phyloP scores from a whole-genome alignment of 2,329 filamentous ascomycete species.

The Diplodia scrobiculata region DNA sequence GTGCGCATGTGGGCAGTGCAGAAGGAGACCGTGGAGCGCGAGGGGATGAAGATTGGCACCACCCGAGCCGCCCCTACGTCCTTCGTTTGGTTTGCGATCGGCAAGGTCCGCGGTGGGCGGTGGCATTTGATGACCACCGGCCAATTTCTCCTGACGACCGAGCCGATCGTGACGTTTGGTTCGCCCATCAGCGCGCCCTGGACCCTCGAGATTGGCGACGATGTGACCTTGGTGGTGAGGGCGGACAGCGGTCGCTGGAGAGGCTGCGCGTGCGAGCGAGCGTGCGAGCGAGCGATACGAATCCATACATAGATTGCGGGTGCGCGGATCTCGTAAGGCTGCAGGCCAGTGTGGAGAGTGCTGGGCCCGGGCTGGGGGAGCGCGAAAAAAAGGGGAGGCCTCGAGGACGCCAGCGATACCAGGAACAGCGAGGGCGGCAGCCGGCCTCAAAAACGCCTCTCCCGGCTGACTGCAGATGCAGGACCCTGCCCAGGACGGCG shows the following conservation, averaged over 20 bases:
- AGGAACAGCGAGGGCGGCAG: background rate
- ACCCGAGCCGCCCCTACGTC: slow-evolving; percentile 7
- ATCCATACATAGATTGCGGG: background rate
- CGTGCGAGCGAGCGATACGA: background rate
- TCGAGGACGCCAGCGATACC: slow-evolving; percentile 2
- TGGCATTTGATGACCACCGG: slow-evolving; percentile 3
- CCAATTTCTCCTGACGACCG: slow-evolving; percentile 8
- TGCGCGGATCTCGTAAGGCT: slow-evolving; percentile 24
- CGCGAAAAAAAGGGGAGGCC: slow-evolving; percentile 7
- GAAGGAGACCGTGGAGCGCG: slow-evolving; percentile 12
- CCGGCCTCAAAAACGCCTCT: slow-evolving; percentile 15
- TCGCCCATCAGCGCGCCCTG: background rate
- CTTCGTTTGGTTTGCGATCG: slow-evolving; percentile 7
- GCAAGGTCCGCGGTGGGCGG: slow-evolving; percentile 1
- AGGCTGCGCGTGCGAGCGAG: background rate
- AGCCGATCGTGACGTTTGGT: slow-evolving; percentile 12
- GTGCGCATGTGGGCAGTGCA: slow-evolving; percentile 14
- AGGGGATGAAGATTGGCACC: slow-evolving; percentile 20
- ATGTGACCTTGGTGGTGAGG: slow-evolving; percentile 1
- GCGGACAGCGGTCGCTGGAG: background rate
- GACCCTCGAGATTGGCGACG: background rate
- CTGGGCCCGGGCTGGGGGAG: slow-evolving; percentile 8
- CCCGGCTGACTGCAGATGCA: slow-evolving; percentile 6
- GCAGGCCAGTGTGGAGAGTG: slow-evolving; percentile 10
- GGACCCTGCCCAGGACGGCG: slow-evolving; percentile 1